Conservation (phyloP, 148 eudicot genomes). For the Arbutus unedo region DNA sequence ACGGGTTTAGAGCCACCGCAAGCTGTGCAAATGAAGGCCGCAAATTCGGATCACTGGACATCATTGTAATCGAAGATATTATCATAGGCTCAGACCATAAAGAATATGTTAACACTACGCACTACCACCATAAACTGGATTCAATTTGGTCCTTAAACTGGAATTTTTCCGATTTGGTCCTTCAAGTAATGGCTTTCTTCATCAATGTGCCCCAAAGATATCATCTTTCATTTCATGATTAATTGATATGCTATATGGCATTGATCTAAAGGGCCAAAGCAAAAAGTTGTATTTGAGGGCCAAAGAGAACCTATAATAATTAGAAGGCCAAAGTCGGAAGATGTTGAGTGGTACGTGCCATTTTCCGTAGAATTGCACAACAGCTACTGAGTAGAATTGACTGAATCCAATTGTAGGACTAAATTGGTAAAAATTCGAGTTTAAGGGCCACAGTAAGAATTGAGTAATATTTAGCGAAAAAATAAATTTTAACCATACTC, state of each 20-base stretch:
- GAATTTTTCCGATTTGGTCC: not conserved
- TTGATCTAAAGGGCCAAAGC: not conserved
- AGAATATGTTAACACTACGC: not conserved
- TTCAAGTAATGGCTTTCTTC: not conserved
- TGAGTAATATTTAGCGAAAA: not conserved
- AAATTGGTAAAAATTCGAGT: not conserved
- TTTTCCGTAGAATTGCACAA: not conserved
- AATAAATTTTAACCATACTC: not conserved
- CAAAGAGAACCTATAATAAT: not conserved
- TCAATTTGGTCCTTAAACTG: not conserved
- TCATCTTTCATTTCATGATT: not conserved
- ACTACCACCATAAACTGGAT: not conserved
- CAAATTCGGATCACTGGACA: constrained; percentile 73
- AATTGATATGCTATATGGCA: not conserved
- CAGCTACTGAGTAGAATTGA: not conserved
- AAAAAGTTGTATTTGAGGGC: not conserved
- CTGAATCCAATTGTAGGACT: not conserved
- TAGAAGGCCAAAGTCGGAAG: not conserved
- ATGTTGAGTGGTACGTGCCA: not conserved
- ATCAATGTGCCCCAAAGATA: not conserved
- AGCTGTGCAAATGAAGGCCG: constrained; percentile 95
- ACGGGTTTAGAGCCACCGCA: constrained; percentile 67
- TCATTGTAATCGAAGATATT: constrained; percentile 10
- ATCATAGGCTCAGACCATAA: not conserved
- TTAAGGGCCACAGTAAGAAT: not conserved